phyloP scores from a whole-genome alignment of 208 protist species.

The Acanthamoeba lenticulata region DNA sequence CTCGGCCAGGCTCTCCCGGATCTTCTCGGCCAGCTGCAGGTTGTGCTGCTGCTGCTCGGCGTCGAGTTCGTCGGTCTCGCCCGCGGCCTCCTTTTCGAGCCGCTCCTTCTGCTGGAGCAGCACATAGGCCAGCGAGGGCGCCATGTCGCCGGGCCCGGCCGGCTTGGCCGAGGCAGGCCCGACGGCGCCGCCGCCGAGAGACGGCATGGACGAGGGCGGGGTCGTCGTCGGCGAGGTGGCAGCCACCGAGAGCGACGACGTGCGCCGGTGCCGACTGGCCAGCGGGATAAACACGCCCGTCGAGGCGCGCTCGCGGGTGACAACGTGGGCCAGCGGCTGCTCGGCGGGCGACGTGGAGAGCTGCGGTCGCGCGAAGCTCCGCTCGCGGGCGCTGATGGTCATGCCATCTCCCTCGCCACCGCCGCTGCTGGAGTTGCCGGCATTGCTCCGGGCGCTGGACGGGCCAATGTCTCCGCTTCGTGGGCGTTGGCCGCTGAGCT shows the following conservation, averaged over 20 bases:
- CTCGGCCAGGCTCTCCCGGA: background rate
- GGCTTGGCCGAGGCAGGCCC: no score
- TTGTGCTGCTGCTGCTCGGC: background rate
- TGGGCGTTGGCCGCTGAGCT: background rate
- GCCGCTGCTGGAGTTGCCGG: no score
- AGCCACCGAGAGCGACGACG: background rate
- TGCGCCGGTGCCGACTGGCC: background rate
- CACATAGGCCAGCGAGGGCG: background rate
- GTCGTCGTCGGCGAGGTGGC: background rate
- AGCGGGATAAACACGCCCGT: background rate
- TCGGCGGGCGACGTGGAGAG: background rate
- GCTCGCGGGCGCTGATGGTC: background rate
- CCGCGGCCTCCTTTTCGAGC: background rate
- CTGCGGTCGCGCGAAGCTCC: background rate
- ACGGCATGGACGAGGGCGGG: background rate
- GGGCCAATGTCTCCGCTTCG: no score
- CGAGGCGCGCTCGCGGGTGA: background rate
- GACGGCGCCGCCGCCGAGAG: background rate
- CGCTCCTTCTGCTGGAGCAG: slow-evolving; percentile 27
- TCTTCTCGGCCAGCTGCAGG: slow-evolving; percentile 25
- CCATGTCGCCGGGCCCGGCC: no score
- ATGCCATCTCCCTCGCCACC: background rate
- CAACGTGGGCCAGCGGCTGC: background rate
- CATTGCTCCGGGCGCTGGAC: no score
- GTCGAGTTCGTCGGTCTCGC: background rate